Evolutionary conservation across 345 rosid species (phyloP), one percentile per base, ranked within the genome.

Genomic region (Pugionium dolabratum): DNA sequence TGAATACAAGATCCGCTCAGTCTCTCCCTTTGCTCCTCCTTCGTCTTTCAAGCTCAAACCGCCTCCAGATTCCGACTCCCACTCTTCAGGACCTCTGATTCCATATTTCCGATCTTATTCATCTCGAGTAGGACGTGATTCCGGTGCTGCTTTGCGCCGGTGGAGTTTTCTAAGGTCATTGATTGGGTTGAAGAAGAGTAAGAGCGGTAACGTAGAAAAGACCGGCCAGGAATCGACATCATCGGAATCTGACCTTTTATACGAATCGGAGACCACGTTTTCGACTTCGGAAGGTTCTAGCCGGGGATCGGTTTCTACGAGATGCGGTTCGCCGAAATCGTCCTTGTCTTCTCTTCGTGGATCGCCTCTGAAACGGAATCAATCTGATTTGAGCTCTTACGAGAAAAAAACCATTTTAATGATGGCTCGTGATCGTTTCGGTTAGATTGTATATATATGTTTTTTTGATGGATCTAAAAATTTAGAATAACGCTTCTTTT

Each of bases 21-120:
- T 1, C 41, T 73, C 76, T 43, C 67, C 72, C 1, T 73, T 73
- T n/a, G 76, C 55, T 36, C 76, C 66, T 56, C 64, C 72, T 44
- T 55, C 76, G 25, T 6, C 35, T 3, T 25, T 42, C 42, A 56
- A 49, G 53, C 53, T 64, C 26, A 72, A 50, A n/a, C 6, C 61
- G 35, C 1, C 47, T 49, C 11, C 66, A 37, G 55, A 25, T 41
- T 45, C 66, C 4, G 4, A 29, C 0, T 27, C 35, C 6, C 37
- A 50, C 45, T 51, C 39, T 32, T 43, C 66, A 25, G 54, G 56
- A 43, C 62, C 71, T 51, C 76, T 36, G 67, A 2, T 49, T 51
- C 67, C 71, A 4, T 58, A 43, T 26, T 58, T 61, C 44, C 34
- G 35, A 59, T 35, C 58, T 31, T 71, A 69, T 7, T 37, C 75